phyloP scores from a whole-genome alignment of 23 red algal genomes.

The Gracilariopsis chorda region DNA sequence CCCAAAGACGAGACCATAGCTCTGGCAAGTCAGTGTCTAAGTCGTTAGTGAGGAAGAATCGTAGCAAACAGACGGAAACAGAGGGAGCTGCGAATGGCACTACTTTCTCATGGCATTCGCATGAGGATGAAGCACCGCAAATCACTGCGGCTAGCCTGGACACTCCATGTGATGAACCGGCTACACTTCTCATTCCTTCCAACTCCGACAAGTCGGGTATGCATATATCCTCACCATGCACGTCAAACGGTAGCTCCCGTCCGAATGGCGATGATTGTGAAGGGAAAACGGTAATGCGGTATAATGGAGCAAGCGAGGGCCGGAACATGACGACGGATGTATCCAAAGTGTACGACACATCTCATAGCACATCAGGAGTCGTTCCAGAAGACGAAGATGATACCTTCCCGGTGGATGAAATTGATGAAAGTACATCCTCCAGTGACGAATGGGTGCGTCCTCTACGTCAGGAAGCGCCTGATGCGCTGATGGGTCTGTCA shows the following conservation, averaged over 20 bases:
- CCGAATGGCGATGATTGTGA: neutral
- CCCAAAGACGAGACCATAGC: conserved; percentile 19
- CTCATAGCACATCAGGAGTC: neutral
- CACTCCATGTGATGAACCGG: conserved; percentile 30
- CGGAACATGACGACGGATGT: neutral
- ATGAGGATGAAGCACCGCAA: neutral
- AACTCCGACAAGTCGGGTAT: neutral
- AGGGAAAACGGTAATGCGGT: neutral
- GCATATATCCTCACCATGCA: conserved; percentile 37
- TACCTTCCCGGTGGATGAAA: neutral
- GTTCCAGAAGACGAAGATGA: neutral
- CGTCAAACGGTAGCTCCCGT: conserved; percentile 24
- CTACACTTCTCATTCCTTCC: conserved; percentile 11
- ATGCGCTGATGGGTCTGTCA: conserved; percentile 26
- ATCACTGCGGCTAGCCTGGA: conserved; percentile 1
- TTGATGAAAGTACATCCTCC: neutral
- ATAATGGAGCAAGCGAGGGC: neutral
- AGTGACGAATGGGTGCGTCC: neutral
- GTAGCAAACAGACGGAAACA: neutral
- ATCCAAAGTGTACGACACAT: neutral
- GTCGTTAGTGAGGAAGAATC: neutral
- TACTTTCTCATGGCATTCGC: neutral
- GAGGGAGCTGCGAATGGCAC: neutral
- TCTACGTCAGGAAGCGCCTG: neutral
- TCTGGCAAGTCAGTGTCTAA: neutral